Evolutionary conservation across 148 eudicot species (phyloP).

Genomic region (Pharnaceum exiguum): DNA sequence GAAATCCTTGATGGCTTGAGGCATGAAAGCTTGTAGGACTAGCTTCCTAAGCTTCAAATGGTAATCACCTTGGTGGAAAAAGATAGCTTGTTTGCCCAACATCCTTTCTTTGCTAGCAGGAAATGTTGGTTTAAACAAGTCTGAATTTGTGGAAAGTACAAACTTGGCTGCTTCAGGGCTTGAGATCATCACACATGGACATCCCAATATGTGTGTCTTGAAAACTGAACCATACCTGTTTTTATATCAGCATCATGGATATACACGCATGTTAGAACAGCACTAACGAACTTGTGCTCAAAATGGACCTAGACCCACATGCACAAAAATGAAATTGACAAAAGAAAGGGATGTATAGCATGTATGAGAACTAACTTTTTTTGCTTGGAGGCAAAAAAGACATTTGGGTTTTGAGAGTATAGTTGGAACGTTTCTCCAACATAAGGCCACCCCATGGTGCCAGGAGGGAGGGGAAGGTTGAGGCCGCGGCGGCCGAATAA

Average conservation of each 20-base stretch:
- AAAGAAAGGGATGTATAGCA: neutral
- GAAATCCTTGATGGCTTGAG: slow-evolving; percentile 46
- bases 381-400: slow-evolving; percentile 75
- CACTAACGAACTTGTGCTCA: too few species aligned
- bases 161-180: slow-evolving; percentile 79
- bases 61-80: slow-evolving; percentile 88
- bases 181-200: slow-evolving; percentile 87
- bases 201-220: slow-evolving; percentile 83
- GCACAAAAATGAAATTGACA: neutral
- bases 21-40: slow-evolving; percentile 73
- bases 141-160: slow-evolving; percentile 57
- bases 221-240: slow-evolving; percentile 79
- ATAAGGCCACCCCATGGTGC: slow-evolving; percentile 85
- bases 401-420: slow-evolving; percentile 85
- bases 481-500: slow-evolving; percentile 14
- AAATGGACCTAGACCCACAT: neutral
- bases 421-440: slow-evolving; percentile 89
- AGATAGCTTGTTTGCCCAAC: slow-evolving; percentile 90
- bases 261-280: neutral
- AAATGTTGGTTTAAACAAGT: slow-evolving; percentile 90
- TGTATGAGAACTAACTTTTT: slow-evolving; percentile 50
- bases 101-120: slow-evolving; percentile 95
- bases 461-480: slow-evolving; percentile 74
- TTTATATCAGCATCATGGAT: neutral
- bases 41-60: slow-evolving; percentile 66